Conservation (phyloP, 306 rosid species). For the Prunus salicina region DNA sequence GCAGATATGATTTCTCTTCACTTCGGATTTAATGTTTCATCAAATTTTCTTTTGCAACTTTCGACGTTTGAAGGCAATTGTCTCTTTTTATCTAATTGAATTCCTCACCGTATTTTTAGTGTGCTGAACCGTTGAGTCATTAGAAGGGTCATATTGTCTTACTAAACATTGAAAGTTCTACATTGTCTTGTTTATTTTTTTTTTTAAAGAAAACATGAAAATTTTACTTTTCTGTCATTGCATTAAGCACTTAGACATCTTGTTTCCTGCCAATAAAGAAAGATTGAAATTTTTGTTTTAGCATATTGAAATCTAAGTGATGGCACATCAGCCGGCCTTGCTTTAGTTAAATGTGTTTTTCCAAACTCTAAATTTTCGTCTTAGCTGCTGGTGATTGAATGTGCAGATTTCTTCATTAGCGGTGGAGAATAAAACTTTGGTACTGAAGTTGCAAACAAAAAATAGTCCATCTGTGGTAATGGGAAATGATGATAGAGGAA, state of each 20-base stretch:
- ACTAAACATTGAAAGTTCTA: neutral
- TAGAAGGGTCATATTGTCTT: neutral
- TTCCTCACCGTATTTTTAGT: neutral
- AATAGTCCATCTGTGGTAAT: constrained; percentile 29
- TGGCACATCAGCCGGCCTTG: no score
- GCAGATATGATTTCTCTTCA: neutral
- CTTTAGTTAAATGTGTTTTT: neutral
- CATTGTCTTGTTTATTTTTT: neutral
- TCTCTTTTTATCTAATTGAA: neutral
- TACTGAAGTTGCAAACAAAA: constrained; percentile 54
- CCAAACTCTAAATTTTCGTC: neutral
- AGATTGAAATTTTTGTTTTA: no score
- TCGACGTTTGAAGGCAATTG: neutral
- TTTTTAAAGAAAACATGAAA: neutral
- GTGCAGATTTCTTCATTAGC: constrained; percentile 69
- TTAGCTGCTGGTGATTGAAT: constrained; percentile 19
- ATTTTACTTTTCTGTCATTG: neutral
- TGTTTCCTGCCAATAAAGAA: neutral
- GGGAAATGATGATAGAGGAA: constrained; percentile 17
- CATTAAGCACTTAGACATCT: no score
- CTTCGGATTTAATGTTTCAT: neutral
- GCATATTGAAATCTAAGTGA: no score
- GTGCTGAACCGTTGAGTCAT: neutral
- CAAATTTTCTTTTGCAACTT: neutral
- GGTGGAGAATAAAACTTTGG: constrained; percentile 65